Evolutionary conservation across 2,329 filamentous ascomycete species (phyloP), one percentile per base, ranked within the genome.

Genomic region (Geosmithia putterillii): DNA sequence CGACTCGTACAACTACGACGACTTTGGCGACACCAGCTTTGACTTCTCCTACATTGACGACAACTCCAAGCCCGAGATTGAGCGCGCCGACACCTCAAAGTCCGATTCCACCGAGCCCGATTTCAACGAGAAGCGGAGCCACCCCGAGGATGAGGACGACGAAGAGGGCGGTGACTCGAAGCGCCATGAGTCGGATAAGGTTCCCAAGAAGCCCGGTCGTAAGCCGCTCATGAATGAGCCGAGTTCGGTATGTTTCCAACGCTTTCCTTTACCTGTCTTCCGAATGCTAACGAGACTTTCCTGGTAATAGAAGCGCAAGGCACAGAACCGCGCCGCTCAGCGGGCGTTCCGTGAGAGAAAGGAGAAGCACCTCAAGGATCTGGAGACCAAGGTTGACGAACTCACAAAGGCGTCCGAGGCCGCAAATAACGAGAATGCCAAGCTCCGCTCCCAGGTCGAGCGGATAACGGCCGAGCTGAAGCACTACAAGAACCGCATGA

Each of bases 201-300:
- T 81, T 38, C 79, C 86, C 20, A 96, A 96, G 77, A 98, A 96
- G 67, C 90, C 92, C 4, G 92, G 92, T 42, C 79, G 92, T 49
- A 98, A 98, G 71, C 92, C 90, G 18, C 71, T 96, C 55, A 96
- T 87, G 40, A 94, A 86, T 19, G 92, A 96, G 63, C 92, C 92
- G 20, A 96, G 86, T 52, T 92, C 89, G 52, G 90, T 96, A 80
- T 70, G 89, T 78, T 40, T 25, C n/a, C 3, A 40, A 25, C 15
- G 18, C 22, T 38, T n/a, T 7, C 22, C 22, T 40, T 18, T 42
- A 14, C 28, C 32, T 22, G 21, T 18, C n/a, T 39, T 10, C 42
- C 20, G 22, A 38, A 19, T 38, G 22, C 20, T 23, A 32, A 36
- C 4, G 21, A 40, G 15, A n/a, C n/a, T n/a, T n/a, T 10, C 28